Conservation (phyloP, 345 rosid genomes). For the Anacardium occidentale region DNA sequence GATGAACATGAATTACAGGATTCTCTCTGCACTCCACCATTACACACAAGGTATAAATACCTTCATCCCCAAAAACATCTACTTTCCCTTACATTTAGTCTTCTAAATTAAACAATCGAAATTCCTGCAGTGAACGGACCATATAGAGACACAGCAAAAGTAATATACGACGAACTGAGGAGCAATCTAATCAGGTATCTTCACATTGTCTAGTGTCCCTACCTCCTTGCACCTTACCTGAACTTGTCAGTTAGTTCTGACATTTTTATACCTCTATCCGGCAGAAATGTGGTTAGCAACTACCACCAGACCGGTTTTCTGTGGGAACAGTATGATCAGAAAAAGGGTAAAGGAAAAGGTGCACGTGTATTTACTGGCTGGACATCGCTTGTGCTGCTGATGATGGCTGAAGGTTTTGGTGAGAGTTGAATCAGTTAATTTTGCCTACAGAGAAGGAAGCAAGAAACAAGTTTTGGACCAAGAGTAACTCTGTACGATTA, state of each 20-base stretch:
- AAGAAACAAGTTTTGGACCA: not conserved
- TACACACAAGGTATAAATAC: slow-evolving; percentile 61
- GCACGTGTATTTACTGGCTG: slow-evolving; percentile 80
- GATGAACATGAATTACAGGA: slow-evolving; percentile 92
- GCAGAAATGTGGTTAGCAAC: slow-evolving; percentile 77
- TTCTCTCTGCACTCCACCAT: slow-evolving; percentile 79
- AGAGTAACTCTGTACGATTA: slow-evolving; percentile 1
- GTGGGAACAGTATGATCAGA: slow-evolving; percentile 94
- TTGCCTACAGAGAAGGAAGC: not conserved
- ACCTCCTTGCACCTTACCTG: not conserved
- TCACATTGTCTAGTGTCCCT: not conserved
- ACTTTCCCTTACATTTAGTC: not conserved
- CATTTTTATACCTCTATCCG: slow-evolving; percentile 13
- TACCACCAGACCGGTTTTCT: slow-evolving; percentile 71
- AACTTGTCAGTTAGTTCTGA: slow-evolving; percentile 3
- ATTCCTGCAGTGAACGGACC: slow-evolving; percentile 70
- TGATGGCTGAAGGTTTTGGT: slow-evolving; percentile 69
- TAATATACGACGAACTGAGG: slow-evolving; percentile 60
- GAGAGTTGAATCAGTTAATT: slow-evolving; percentile 13
- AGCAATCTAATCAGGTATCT: slow-evolving; percentile 67
- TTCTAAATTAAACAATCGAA: not conserved
- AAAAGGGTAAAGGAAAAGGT: slow-evolving; percentile 71
- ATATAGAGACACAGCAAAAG: slow-evolving; percentile 55
- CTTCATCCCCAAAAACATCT: not conserved
- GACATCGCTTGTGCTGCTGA: slow-evolving; percentile 70